A percentile compares a stretch with the other conserved stretches of the same genome.
Conservation (phyloP, 805 yeast species). For the Candida orba region DNA sequence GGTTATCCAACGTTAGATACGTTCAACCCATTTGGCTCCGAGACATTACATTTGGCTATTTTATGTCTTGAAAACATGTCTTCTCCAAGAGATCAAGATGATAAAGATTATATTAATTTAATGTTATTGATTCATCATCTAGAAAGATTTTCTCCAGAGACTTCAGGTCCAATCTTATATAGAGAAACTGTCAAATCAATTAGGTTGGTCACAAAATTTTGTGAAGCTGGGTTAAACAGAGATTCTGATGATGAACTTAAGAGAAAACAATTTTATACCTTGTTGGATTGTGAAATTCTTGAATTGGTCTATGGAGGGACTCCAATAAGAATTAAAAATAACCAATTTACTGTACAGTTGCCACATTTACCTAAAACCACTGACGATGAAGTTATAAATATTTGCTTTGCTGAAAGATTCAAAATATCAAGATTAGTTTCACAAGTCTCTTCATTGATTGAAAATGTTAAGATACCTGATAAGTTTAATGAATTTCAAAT, state of each 20-base stretch:
- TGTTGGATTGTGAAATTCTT: constrained; percentile 2
- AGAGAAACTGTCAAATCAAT: background rate
- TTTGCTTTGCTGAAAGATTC: constrained; percentile 1
- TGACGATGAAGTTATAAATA: constrained; percentile 1
- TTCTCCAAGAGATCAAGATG: background rate
- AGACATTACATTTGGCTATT: constrained; percentile 3
- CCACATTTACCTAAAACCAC: background rate
- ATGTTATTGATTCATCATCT: constrained; percentile 4
- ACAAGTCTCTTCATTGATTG: constrained; percentile 1
- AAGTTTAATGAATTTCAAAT: background rate
- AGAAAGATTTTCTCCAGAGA: constrained; percentile 4
- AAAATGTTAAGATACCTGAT: constrained; percentile 1
- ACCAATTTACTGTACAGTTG: constrained; percentile 1
- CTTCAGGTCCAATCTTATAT: constrained; percentile 1
- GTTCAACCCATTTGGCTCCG: constrained; percentile 1
- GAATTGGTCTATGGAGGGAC: constrained; percentile 1
- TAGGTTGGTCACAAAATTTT: background rate
- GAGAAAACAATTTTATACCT: constrained; percentile 5
- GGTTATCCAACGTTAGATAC: constrained; percentile 1
- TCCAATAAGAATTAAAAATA: background rate
- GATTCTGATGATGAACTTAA: background rate
- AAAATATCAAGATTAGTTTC: background rate
- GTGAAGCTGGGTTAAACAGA: background rate
- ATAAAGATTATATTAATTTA: background rate
- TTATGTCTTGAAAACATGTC: constrained; percentile 4